Evolutionary conservation across 352 stramenopile genomes (phyloP), one percentile per base, ranked within the genome.

Genomic region (Phytophthora pluvialis): DNA sequence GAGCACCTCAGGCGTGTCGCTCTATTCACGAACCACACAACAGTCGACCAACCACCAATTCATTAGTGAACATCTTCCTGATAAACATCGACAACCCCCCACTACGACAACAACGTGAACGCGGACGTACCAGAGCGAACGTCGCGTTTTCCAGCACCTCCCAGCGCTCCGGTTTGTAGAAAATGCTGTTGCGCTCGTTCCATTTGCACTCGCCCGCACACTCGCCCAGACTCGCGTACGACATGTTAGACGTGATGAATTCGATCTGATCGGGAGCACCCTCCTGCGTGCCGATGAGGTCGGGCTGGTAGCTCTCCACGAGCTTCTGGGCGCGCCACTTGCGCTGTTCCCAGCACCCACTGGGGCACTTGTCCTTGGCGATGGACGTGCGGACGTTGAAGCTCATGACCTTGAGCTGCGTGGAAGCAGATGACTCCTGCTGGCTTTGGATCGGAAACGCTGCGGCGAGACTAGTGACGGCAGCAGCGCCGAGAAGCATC

Each of bases 171-270:
- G 67, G 32, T 7, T 67, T 69, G 70, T 86, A 91, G 65, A 90
- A 90, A 64, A 91, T 88, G 55, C 68, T 85, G 63, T 84, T 74
- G 40, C 78, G 80, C 43, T 91, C 83, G 52, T 89, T 89, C 55
- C 50, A 65, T 16, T 72, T 33, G 55, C 83, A 91, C 8, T 66
- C 59, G 8, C 81, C 81, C 0, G 80, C 78, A 38, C 80, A 91
- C 29, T 89, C 77, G 35, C 83, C 83, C 18, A 84, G 46, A 43
- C 60, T 69, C 1, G 56, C 52, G 62, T 83, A 91, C 42, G 64
- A 58, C 49, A 88, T 67, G 1, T 73, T 61, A 0, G 64, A 51
- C 47, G 69, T 21, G 46, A 90, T 84, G 56, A 77, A 88, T 36
- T 52, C 31, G 38, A 73, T 84, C 33, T 90, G 81, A 36, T 80